A percentile compares a stretch with the other conserved stretches of the same genome.
Conservation (phyloP, 257 asterid genomes). For the Jaltomata sinuosa region DNA sequence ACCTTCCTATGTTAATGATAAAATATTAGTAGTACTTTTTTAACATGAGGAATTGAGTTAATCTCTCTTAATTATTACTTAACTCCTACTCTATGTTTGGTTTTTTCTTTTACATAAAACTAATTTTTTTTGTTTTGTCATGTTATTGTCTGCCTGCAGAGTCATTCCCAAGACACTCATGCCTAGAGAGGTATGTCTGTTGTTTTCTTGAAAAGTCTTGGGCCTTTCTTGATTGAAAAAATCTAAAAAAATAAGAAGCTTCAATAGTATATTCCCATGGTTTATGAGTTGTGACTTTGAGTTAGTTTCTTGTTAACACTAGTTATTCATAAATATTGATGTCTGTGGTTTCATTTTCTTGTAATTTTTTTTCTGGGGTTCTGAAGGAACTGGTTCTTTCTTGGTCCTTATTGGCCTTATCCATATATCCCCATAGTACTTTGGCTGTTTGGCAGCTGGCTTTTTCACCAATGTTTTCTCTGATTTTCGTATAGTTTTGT, state of each 20-base stretch:
- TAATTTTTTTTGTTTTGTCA: slow-evolving; percentile 51
- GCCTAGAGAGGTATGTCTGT: slow-evolving; percentile 94
- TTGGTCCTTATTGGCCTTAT: slow-evolving; percentile 39
- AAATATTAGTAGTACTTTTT: background rate
- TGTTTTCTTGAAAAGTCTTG: slow-evolving; percentile 21
- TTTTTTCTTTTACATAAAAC: slow-evolving; percentile 1
- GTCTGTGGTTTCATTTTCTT: background rate
- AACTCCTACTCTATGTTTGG: background rate
- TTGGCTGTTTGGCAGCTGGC: slow-evolving; percentile 28
- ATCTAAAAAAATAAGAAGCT: slow-evolving; percentile 3
- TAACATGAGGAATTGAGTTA: background rate
- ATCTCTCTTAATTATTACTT: background rate
- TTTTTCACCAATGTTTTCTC: too few relatives aligned
- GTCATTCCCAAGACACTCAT: slow-evolving; percentile 99
- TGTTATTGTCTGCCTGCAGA: slow-evolving; percentile 66
- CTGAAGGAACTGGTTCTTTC: slow-evolving; percentile 7
- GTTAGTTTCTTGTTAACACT: background rate
- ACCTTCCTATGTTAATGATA: slow-evolving; percentile 8
- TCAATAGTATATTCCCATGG: slow-evolving; percentile 2
- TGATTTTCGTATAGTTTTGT: too few relatives aligned
- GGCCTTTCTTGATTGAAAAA: slow-evolving; percentile 14
- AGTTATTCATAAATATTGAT: background rate
- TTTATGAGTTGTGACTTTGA: background rate
- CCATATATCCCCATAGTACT: slow-evolving; percentile 19
- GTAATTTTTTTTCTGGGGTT: background rate